These are phyloP conservation scores for Cyclotella choctawhatcheeana DNA, from an alignment of 108 stramenopile species.

Conservation along the genomic window DNA sequence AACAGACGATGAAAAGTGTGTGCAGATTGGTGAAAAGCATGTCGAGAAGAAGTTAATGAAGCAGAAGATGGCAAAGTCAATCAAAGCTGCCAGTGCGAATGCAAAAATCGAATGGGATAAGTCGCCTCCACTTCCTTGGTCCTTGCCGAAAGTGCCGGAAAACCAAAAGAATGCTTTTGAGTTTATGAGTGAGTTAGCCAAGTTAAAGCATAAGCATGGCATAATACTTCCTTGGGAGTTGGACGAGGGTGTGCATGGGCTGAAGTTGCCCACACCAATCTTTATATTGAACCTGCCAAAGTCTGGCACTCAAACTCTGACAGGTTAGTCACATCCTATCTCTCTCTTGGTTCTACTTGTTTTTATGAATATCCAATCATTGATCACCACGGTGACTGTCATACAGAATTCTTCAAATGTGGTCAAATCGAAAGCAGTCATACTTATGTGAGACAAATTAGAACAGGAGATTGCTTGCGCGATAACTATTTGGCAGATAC, in stretches of 20 bases:
- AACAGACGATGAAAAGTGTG: conserved; percentile 11
- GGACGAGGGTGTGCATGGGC: background rate
- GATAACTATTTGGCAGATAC: conserved; percentile 21
- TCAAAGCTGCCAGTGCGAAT: too few relatives aligned
- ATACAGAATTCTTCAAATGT: conserved; percentile 20
- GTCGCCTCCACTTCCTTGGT: conserved; percentile 9
- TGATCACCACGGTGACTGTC: too few relatives aligned
- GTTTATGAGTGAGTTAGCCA: conserved; percentile 1
- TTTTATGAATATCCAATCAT: too few relatives aligned
- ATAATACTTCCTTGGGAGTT: conserved; percentile 5
- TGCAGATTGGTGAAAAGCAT: conserved; percentile 1
- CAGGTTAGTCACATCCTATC: too few relatives aligned
- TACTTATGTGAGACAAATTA: conserved; percentile 11
- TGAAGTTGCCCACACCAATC: conserved; percentile 13
- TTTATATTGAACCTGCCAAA: conserved; percentile 27
- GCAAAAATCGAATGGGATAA: too few relatives aligned
- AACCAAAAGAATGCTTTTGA: background rate
- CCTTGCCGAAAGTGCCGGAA: background rate
- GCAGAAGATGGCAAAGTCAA: background rate
- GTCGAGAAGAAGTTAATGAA: background rate
- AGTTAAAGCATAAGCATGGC: background rate
- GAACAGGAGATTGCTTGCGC: conserved; percentile 21
- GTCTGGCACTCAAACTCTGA: conserved; percentile 12
- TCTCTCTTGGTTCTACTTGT: too few relatives aligned
- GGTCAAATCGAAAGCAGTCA: conserved; percentile 9